Evolutionary conservation across 768 basidiomycete genomes (phyloP).

Genomic region (Tremella yokohamensis): DNA sequence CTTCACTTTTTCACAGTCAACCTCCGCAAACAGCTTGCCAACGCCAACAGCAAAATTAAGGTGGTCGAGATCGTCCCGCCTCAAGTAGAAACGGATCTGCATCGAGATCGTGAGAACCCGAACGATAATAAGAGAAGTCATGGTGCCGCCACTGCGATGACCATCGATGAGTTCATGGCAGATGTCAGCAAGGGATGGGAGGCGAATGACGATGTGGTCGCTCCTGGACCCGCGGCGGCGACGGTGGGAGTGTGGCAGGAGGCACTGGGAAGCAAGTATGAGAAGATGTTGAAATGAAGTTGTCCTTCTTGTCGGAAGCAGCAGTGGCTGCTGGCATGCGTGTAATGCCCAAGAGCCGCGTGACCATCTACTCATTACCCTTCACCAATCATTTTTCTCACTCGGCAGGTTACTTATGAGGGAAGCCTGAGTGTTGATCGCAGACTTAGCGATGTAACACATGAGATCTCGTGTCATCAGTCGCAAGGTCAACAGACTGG

Average conservation of each 20-base stretch:
- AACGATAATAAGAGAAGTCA: slow-evolving; percentile 33
- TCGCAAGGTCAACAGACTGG: too few relatives aligned
- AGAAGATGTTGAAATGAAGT: slow-evolving; percentile 14
- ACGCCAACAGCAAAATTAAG: slow-evolving; percentile 22
- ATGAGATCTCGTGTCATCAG: too few relatives aligned
- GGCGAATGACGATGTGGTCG: slow-evolving; percentile 23
- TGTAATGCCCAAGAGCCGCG: too few relatives aligned
- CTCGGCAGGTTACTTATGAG: too few relatives aligned
- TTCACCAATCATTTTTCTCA: too few relatives aligned
- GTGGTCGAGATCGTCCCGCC: slow-evolving; percentile 35
- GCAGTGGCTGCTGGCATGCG: too few relatives aligned
- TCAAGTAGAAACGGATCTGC: slow-evolving; percentile 29
- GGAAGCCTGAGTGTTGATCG: too few relatives aligned
- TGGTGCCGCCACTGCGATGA: slow-evolving; percentile 11
- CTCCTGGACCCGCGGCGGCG: slow-evolving; percentile 23
- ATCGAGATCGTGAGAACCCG: slow-evolving; percentile 29
- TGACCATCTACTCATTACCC: too few relatives aligned
- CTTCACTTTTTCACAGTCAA: slow-evolving; percentile 28
- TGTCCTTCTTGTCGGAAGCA: background rate
- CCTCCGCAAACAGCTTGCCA: slow-evolving; percentile 22
- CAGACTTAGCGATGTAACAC: too few relatives aligned
- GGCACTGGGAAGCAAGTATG: slow-evolving; percentile 24
- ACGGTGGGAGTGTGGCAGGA: slow-evolving; percentile 23
- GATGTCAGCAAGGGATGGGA: slow-evolving; percentile 35
- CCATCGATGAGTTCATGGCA: slow-evolving; percentile 37